Percentiles rank a stretch among this genome's conserved stretches.
Conservation (phyloP, 2,329 filamentous ascomycete species). For the Pseudocercospora crystallina region DNA sequence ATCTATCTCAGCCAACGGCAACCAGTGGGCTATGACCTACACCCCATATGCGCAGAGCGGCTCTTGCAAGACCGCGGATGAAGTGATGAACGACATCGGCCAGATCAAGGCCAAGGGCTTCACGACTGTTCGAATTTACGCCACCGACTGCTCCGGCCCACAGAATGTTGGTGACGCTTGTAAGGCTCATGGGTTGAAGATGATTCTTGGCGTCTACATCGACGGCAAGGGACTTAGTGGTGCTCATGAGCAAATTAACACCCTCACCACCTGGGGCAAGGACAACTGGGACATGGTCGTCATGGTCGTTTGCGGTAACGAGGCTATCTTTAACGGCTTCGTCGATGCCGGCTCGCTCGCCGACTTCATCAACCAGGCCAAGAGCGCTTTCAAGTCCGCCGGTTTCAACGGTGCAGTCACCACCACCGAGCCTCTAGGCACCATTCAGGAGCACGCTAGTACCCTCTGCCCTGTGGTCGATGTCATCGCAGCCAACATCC, state of each 20-base stretch:
- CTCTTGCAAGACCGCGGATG: slow-evolving; percentile 43
- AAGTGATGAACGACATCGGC: slow-evolving; percentile 43
- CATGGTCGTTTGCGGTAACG: slow-evolving; percentile 86
- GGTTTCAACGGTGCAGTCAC: slow-evolving; percentile 72
- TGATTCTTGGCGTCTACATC: slow-evolving; percentile 89
- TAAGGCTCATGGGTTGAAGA: slow-evolving; percentile 65
- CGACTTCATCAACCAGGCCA: slow-evolving; percentile 67
- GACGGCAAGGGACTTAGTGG: slow-evolving; percentile 63
- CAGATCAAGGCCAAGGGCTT: slow-evolving; percentile 52
- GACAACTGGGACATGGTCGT: slow-evolving; percentile 68
- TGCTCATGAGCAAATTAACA: slow-evolving; percentile 64
- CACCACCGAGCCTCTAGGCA: slow-evolving; percentile 80
- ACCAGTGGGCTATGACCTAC: slow-evolving; percentile 51
- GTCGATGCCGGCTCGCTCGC: slow-evolving; percentile 65
- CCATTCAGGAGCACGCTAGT: slow-evolving; percentile 64
- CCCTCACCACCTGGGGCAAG: slow-evolving; percentile 73
- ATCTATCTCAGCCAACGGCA: slow-evolving; percentile 38
- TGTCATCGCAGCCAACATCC: slow-evolving; percentile 80
- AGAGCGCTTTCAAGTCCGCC: slow-evolving; percentile 56
- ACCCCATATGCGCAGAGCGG: slow-evolving; percentile 47
- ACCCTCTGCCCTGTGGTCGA: slow-evolving; percentile 73
- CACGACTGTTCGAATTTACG: slow-evolving; percentile 77
- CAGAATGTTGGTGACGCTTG: slow-evolving; percentile 71
- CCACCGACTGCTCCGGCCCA: slow-evolving; percentile 84
- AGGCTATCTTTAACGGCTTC: slow-evolving; percentile 76